phyloP scores from a whole-genome alignment of 805 yeast species.

The Saccharomycopsis babjevae region DNA sequence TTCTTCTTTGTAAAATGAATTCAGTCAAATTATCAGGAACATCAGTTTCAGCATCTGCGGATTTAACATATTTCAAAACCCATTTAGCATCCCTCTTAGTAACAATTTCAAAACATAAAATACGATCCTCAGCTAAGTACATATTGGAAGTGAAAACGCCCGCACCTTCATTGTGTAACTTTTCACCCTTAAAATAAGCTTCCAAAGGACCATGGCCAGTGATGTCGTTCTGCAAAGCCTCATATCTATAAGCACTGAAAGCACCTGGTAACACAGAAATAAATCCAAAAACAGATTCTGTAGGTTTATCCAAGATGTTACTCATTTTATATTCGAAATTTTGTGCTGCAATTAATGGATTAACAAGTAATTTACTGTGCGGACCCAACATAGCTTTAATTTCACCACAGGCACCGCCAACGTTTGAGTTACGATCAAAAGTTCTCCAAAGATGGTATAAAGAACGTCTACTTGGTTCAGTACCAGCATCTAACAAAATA shows the following conservation, averaged over 20 bases:
- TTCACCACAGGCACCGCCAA: slow-evolving; percentile 98
- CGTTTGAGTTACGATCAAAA: slow-evolving; percentile 61
- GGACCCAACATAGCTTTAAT: slow-evolving; percentile 79
- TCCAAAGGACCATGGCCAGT: slow-evolving; percentile 80
- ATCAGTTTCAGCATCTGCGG: slow-evolving; percentile 89
- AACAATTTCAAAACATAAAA: slow-evolving; percentile 86
- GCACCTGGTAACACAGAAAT: slow-evolving; percentile 95
- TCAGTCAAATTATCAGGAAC: slow-evolving; percentile 87
- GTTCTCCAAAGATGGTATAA: slow-evolving; percentile 85
- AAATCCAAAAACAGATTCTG: slow-evolving; percentile 91
- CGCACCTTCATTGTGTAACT: slow-evolving; percentile 43
- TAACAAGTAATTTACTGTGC: slow-evolving; percentile 42
- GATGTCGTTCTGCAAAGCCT: slow-evolving; percentile 53
- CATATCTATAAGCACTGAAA: slow-evolving; percentile 84
- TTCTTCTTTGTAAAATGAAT: slow-evolving; percentile 81
- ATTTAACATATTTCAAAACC: slow-evolving; percentile 74
- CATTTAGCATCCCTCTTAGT: slow-evolving; percentile 69
- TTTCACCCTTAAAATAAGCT: slow-evolving; percentile 89
- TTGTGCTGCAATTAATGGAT: slow-evolving; percentile 95
- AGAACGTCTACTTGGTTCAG: slow-evolving; percentile 79
- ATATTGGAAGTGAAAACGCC: slow-evolving; percentile 90
- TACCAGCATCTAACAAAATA: slow-evolving; percentile 86
- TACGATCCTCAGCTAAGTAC: slow-evolving; percentile 96
- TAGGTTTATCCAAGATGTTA: slow-evolving; percentile 88
- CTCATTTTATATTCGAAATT: slow-evolving; percentile 96